Base-by-base conservation (phyloP, 2,329 filamentous ascomycete genomes). In the Penicillium sp. region DNA sequence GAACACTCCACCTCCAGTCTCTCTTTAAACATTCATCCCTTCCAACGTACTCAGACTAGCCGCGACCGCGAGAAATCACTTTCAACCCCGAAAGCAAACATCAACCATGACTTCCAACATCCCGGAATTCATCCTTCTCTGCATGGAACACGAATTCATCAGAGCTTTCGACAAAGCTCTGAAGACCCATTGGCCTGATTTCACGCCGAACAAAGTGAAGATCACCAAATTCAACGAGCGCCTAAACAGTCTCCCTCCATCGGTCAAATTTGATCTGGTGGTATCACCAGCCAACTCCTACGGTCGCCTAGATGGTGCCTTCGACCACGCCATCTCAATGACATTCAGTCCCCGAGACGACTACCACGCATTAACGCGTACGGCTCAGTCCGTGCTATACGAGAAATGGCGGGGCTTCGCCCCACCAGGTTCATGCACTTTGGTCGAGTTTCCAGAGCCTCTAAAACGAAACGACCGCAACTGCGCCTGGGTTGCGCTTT, bases 231-330 rank as follows among this genome's bases (percentile, higher is more conserved):
- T 74, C 64, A 67, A 79, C 59, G 73, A 68, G 45, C 69, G 71
- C 6, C 75, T 85, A 5, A 69, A 74, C 10, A 65, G 70, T 2
- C 66, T 84, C 2, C 71, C 78, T 0, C 11, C 65, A 0, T 53
- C 60, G 0, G 67, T 76, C 8, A 71, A 71, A 34, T 83, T 83
- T 65, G 79, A 84, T 65, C 72, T 80, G 12, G 71, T 85, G 43
- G 81, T 84, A 22, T 85, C 83, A 0, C 83, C 83, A 0, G 82
- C 83, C 43, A 85, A 85, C 64, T 84, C 81, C 1, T 85, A 84
- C 66, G 83, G 77, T 31, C 76, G 78, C 0, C 76, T 86, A 0
- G 83, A 85, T 62, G 83, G 84, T 31, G 81, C 77, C 50, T 86
- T 84, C 62, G 82, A 85, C 69, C 79, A 83, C 62, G 83, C 83